Evolutionary conservation across 495 filamentous ascomycete species (phyloP), one percentile per base, ranked within the genome.

Genomic region (Penicillium soppii): DNA sequence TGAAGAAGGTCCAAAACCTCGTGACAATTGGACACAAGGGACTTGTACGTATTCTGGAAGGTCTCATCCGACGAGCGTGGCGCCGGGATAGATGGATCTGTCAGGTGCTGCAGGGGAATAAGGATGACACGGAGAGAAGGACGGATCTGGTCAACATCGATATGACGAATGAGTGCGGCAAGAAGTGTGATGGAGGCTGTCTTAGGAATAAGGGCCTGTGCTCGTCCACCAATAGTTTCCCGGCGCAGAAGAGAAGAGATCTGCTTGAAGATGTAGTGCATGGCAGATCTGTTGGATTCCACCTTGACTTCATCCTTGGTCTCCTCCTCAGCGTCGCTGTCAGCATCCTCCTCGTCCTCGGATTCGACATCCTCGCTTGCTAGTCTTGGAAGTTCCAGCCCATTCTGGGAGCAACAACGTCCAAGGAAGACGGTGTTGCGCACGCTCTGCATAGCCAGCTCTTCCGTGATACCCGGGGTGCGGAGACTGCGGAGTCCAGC

Each of bases 81-180:
- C 2, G 77, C 69, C 0, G 85, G 81, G 32, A 92, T 91, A 0
- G 82, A 80, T 12, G 88, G 72, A 58, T 97, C 91, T 0, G 89
- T 92, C 37, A 97, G 68, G 61, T 92, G 87, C 62, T 91, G 84
- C 15, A 97, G 77, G 13, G 94, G 90, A 19, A 86, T 80, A 5
- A 98, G 79, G 45, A 96, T 79, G 42, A 78, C 74, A 13, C 67
- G 50, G 16, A 92, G 69, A 7, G 80, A 85, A 0, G 81, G 74
- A 4, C 59, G 60, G 7, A 97, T 72, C 16, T 82, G 74, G 2
- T 79, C 75, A 6, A 68, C 60, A 2, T 84, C 69, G 3, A 88
- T 71, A 38, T 81, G 67, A 63, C 83, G 69, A 58, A 74, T 69
- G 52, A 89, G 65, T 59, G 85, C 66, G 55, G 83, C 70, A 22